Base-by-base conservation (phyloP, 2,329 filamentous ascomycete species). In the Aspergillus sp. region DNA sequence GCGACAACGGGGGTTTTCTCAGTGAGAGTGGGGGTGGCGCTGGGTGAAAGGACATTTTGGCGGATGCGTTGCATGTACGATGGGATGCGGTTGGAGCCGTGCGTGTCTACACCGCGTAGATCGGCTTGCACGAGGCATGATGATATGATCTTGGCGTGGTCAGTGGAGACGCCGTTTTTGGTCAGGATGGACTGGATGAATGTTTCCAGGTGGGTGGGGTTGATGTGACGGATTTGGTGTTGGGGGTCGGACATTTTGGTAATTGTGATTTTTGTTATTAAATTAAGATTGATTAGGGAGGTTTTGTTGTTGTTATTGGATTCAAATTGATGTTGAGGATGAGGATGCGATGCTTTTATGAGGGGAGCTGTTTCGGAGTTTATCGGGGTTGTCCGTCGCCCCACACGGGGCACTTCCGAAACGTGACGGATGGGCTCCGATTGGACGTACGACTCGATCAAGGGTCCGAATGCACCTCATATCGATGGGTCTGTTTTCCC, bases 71-170 rank as follows among this genome's bases (percentile, higher is more conserved):
- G 82, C 79, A 93, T 85, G 78, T 94, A 94, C 0, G 88, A 91
- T 1, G 90, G 90, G 43, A 94, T 87, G 5, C 91, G 86, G 73
- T 91, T 91, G 73, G 90, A 86, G 62, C 88, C 91, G 72, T 94
- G 91, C 0, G 89, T 91, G 70, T 94, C 91, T 25, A 93, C 87
- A 53, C 90, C 91, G 43, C 91, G 87, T 0, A 94, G 83, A 67
- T 94, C 91, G 12, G 91, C 91, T 38, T 86, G 85, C 1, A 93
- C 82, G 1, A 94, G 85, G 63, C 87, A 90, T 62, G 79, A 77
- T n/a, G 90, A 87, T 12, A 92, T 78, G 38, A 87, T 85, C 4
- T 76, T 64, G 15, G 91, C 89, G 64, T 90, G 84, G 2, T 80
- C 72, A 0, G 74, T 58, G 0, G 87, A 76, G 0, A 91, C 87